These are phyloP conservation scores for Ochromonadaceae sp. DNA, from an alignment of 352 stramenopile genomes.

Conservation along the genomic window DNA sequence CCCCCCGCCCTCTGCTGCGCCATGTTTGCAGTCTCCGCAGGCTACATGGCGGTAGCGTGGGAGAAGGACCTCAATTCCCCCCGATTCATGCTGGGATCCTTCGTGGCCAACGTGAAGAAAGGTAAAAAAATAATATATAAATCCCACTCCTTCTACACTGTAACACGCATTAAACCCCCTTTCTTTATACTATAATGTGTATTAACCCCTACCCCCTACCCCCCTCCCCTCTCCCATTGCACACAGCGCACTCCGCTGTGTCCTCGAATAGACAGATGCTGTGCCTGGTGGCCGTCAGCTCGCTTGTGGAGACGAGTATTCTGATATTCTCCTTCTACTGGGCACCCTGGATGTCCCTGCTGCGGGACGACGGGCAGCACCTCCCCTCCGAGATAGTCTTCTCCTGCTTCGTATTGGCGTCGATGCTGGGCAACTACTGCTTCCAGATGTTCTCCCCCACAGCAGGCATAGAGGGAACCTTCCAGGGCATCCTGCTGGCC, in stretches of 20 bases:
- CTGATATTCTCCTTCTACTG: conserved; percentile 16
- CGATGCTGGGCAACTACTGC: conserved; percentile 10
- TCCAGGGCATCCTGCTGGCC: background rate
- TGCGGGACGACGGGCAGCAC: conserved; percentile 1
- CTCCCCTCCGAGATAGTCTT: conserved; percentile 13
- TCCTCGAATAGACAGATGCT: background rate
- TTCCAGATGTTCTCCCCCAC: background rate
- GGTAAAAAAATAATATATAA: no score
- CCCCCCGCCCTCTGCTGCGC: background rate
- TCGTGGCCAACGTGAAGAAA: no score
- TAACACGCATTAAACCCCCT: no score
- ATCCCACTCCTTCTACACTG: no score
- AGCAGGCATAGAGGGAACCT: background rate
- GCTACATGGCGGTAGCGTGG: background rate
- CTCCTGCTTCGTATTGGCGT: background rate
- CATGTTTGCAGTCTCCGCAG: background rate
- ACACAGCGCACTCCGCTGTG: no score
- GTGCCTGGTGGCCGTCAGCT: background rate
- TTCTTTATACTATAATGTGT: no score
- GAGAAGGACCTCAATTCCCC: conserved; percentile 9
- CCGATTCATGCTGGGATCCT: background rate
- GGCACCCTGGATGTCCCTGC: conserved; percentile 10
- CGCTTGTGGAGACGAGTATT: background rate
- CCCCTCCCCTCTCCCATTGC: no score
- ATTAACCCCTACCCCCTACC: no score